Evolutionary conservation across 805 yeast genomes (phyloP), one percentile per base, ranked within the genome.

Genomic region (Torulaspora maleeae): DNA sequence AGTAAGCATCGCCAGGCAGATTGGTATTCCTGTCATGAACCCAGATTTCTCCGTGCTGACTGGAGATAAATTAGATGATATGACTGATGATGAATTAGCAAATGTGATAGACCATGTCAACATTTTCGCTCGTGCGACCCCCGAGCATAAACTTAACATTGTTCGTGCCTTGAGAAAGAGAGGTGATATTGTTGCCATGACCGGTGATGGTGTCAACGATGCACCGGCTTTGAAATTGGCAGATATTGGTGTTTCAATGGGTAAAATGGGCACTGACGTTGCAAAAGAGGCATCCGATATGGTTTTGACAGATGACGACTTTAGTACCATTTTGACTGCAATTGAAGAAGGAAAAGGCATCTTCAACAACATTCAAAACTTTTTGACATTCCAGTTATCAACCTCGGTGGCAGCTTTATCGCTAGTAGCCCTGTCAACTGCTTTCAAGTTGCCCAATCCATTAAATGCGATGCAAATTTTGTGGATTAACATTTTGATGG

Each of bases 171-270:
- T 90, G 52, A 95, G 90, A 64, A 77, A 79, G 63, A 78, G 95
- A 62, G 96, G 96, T 41, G 95, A 91, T 64, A 82, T 91, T 51
- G 98, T 91, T 42, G 99, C 97, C 19, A 90, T 91, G 96, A 90
- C 98, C n/a, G 99, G 99, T 56, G 98, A 90, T 68, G 98, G 98
- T 69, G 96, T 91, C 11, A 90, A 90, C 65, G 98, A 90, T 72
- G 98, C 98, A 0, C 98, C 98, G n/a, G 97, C 98, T 4, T 75
- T 91, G 56, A 90, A 91, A 63, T 74, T 90, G 55, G 97, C 98
- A 2, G 96, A 90, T 68, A 90, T 90, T 56, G 98, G 98, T 59
- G 87, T 91, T 55, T 83, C 95, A 11, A 89, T 90, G 93, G 93
- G 89, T 49, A 79, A 79, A 55, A 83, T 85, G 71, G 99, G 99